Base-by-base conservation (phyloP, 2,329 filamentous ascomycete species). In the Hymenoscyphus linearis region DNA sequence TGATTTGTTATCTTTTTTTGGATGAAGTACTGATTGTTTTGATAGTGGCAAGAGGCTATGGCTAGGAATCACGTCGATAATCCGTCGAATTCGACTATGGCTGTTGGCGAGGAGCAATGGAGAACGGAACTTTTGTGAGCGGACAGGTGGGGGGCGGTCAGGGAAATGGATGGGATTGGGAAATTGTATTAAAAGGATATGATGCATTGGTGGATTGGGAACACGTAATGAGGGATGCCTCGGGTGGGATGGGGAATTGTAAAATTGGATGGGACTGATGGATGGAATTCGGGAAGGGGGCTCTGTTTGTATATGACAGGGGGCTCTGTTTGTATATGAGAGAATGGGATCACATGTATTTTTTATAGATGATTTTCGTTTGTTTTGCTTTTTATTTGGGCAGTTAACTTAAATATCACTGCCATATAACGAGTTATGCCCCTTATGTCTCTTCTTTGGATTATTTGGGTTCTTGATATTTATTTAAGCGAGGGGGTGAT, bases 21-120 rank as follows among this genome's bases (percentile, higher is more conserved):
- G 16, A 14, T 35, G 53, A 63, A 18, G 40, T 22, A 13, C 44
- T 50, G 2, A 50, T 50, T 22, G 22, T 67, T 37, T 50, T 25
- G 6, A 35, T 57, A 72, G 69, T 72, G 67, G 54, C 66, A 62
- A 55, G 61, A 62, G 52, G 69, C 69, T 14, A 59, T 69, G 36
- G 60, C 63, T 40, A 63, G 59, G 52, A 36, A 65, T 14, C 34
- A 63, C 31, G 54, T 40, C 14, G 59, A 63, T 47, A 54, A 61
- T 31, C 53, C 58, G 4, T 26, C 27, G 10, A 66, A 64, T 34
- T 55, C 56, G 14, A 65, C 62, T 18, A 16, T 57, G 10, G 25
- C 40, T 4, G 22, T 12, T 13, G 26, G 22, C 0, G 35, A 26
- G 18, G 22, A 44, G 25, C 40, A 59, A 5, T 37, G 36, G 60